Conservation (phyloP, 306 rosid species). For the Hippophae rhamnoides region DNA sequence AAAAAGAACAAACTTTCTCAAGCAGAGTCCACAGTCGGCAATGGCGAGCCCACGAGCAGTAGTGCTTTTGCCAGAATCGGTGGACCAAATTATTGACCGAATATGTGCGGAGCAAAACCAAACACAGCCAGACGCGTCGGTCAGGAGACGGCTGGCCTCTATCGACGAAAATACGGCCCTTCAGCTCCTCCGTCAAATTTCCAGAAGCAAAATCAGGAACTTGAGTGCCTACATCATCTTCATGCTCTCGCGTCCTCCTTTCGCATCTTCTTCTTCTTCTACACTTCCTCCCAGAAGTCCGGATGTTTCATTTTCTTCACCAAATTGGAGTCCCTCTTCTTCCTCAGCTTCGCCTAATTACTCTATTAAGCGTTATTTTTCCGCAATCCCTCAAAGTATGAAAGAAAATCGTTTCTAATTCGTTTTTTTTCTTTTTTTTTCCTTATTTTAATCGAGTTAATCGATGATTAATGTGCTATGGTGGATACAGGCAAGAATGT, state of each 20-base stretch:
- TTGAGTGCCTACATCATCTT: neutral
- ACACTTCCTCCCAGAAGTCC: neutral
- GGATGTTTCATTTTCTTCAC: neutral
- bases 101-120: neutral
- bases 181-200: neutral
- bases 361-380: neutral
- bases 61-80: constrained; percentile 1
- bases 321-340: neutral
- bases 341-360: neutral
- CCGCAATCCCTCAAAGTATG: too few relatives aligned
- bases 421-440: neutral
- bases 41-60: neutral
- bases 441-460: neutral
- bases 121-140: neutral
- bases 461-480: neutral
- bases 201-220: neutral
- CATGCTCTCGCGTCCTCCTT: neutral
- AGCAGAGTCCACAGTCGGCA: neutral
- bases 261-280: neutral
- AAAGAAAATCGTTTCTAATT: neutral
- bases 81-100: neutral
- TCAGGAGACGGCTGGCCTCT: neutral
- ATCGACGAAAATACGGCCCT: neutral
- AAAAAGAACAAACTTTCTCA: neutral
- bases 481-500: neutral